A percentile compares a stretch with the other conserved stretches of the same genome.
These are phyloP conservation scores for Canavalia gladiata DNA, from an alignment of 306 rosid species.

Conservation along the genomic window DNA sequence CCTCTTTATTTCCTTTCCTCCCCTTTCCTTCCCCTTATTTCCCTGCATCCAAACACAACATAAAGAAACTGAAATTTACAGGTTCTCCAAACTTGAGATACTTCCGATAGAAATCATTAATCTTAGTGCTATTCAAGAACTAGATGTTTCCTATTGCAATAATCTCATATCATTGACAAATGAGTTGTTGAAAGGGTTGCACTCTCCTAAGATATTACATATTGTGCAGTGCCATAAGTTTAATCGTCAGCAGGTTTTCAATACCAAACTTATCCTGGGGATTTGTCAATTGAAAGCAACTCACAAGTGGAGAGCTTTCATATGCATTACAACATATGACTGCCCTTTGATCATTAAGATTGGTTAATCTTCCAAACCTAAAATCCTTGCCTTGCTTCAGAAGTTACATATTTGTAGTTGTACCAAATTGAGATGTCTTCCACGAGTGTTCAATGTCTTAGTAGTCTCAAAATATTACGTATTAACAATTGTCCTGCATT, in stretches of 20 bases:
- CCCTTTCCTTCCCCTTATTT: background rate
- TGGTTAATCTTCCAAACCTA: slow-evolving; percentile 22
- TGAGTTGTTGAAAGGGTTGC: background rate
- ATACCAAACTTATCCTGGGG: slow-evolving; percentile 19
- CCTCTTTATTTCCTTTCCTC: background rate
- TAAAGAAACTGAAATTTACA: background rate
- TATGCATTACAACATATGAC: slow-evolving; percentile 39
- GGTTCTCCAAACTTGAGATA: background rate
- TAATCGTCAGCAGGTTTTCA: background rate
- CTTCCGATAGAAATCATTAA: background rate
- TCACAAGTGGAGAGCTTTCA: slow-evolving; percentile 5
- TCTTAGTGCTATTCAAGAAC: background rate
- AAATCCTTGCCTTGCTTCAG: slow-evolving; percentile 24
- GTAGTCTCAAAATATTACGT: background rate
- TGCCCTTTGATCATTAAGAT: background rate
- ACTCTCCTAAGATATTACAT: background rate
- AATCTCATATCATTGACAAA: slow-evolving; percentile 11
- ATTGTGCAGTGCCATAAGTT: accelerated
- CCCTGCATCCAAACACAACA: too few relatives aligned
- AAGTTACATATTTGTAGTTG: background rate
- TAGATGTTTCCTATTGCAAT: background rate
- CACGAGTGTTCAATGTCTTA: slow-evolving; percentile 20
- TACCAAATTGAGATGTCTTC: slow-evolving; percentile 29
- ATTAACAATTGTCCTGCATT: background rate
- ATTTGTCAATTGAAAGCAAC: background rate